These are phyloP conservation scores for Tuber microsphaerosporum DNA, from an alignment of 495 filamentous ascomycete genomes.

Conservation along the genomic window DNA sequence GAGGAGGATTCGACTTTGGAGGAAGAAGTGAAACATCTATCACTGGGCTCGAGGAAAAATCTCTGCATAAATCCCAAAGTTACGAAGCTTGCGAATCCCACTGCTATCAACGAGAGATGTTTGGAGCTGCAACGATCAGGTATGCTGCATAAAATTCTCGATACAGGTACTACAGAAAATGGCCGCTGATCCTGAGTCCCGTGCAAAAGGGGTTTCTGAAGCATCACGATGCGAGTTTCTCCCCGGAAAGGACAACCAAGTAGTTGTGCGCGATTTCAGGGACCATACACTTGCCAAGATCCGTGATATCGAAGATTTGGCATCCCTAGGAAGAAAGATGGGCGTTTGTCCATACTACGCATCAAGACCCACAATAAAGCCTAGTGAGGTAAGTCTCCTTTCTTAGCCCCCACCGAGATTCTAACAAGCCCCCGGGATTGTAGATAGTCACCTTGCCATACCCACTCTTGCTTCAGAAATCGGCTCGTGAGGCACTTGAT, in stretches of 20 bases:
- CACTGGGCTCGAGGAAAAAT: constrained; percentile 82
- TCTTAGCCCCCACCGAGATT: neutral
- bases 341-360: constrained; percentile 94
- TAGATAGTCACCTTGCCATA: constrained; percentile 92
- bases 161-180: neutral
- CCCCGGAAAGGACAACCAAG: constrained; percentile 67
- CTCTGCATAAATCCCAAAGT: constrained; percentile 89
- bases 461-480: constrained; percentile 79
- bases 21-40: constrained; percentile 73
- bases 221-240: constrained; percentile 70
- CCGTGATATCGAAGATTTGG: constrained; percentile 89
- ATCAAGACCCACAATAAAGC: constrained; percentile 69
- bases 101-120: constrained; percentile 93
- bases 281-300: constrained; percentile 78
- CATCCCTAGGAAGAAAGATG: constrained; percentile 64
- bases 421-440: constrained; percentile 4
- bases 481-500: constrained; percentile 77
- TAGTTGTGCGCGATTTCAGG: constrained; percentile 69
- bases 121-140: constrained; percentile 76
- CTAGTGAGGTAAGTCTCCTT: constrained; percentile 58
- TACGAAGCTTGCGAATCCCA: constrained; percentile 58
- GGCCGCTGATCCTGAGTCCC: constrained; percentile 9
- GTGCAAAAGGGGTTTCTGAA: constrained; percentile 44
- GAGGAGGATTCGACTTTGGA: constrained; percentile 42
- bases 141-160: constrained; percentile 38